A percentile compares a stretch with the other conserved stretches of the same genome.
Evolutionary conservation across 768 basidiomycete genomes (phyloP).

Genomic region (Suillus subalutaceus): DNA sequence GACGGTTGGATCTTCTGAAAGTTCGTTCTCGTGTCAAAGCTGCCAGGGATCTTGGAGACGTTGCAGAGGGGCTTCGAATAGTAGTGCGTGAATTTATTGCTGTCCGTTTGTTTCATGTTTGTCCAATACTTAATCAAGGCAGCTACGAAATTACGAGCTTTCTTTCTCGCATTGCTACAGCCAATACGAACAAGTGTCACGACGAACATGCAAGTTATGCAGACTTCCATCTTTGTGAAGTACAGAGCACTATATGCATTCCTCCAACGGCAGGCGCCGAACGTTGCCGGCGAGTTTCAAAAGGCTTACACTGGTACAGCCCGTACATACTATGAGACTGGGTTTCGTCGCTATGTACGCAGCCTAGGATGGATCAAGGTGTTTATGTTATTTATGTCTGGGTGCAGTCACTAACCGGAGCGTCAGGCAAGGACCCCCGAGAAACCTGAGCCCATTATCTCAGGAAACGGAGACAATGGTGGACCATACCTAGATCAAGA

Average conservation of each 20-base stretch:
- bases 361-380: constrained; percentile 82
- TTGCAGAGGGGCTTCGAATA: constrained; percentile 85
- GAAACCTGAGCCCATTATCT: constrained; percentile 65
- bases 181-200: constrained; percentile 83
- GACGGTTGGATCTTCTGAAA: constrained; percentile 66
- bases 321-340: constrained; percentile 94
- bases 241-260: constrained; percentile 84
- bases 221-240: constrained; percentile 84
- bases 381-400: constrained; percentile 13
- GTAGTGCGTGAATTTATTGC: constrained; percentile 58
- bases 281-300: constrained; percentile 86
- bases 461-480: constrained; percentile 45
- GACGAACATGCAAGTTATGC: constrained; percentile 91
- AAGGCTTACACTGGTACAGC: constrained; percentile 82
- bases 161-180: constrained; percentile 82
- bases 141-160: constrained; percentile 83
- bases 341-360: constrained; percentile 86
- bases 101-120: not conserved
- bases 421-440: constrained; percentile 67
- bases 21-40: constrained; percentile 84
- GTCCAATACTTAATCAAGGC: constrained; percentile 54
- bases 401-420: not conserved
- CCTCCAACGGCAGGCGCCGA: constrained; percentile 78
- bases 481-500: constrained; percentile 47
- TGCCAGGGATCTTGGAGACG: constrained; percentile 78